These are phyloP conservation scores for Rubroshorea leprosula DNA, from an alignment of 345 rosid species.

Conservation along the genomic window DNA sequence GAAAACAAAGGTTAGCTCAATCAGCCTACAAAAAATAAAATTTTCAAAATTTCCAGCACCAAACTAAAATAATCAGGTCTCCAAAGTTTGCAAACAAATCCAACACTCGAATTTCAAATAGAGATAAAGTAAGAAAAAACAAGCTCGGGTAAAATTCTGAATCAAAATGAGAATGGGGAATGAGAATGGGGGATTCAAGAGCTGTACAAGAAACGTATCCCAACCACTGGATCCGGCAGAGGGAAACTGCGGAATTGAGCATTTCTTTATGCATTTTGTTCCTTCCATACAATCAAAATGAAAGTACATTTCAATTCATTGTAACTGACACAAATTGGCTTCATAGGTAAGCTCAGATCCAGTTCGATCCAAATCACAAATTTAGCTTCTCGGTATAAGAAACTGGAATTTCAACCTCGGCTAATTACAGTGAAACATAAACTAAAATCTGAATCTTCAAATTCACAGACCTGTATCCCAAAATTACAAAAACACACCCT, in stretches of 20 bases:
- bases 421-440: too few relatives aligned
- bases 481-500: neutral
- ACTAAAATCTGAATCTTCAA: neutral
- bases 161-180: too few relatives aligned
- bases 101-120: neutral
- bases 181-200: neutral
- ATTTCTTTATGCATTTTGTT: too few relatives aligned
- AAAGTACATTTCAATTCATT: neutral
- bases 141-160: neutral
- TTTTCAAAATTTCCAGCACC: neutral
- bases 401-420: neutral
- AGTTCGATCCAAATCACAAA: neutral
- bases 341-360: conserved; percentile 7
- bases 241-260: too few relatives aligned
- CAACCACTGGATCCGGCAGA: too few relatives aligned
- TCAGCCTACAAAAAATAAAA: neutral
- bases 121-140: neutral
- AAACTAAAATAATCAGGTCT: neutral
- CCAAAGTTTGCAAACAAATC: neutral
- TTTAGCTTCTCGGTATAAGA: neutral
- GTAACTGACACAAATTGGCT: neutral
- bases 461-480: neutral
- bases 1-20: neutral
- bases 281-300: neutral
- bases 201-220: too few relatives aligned